Evolutionary conservation across 2,329 filamentous ascomycete species (phyloP).

Genomic region (Thielaviopsis punctulata): DNA sequence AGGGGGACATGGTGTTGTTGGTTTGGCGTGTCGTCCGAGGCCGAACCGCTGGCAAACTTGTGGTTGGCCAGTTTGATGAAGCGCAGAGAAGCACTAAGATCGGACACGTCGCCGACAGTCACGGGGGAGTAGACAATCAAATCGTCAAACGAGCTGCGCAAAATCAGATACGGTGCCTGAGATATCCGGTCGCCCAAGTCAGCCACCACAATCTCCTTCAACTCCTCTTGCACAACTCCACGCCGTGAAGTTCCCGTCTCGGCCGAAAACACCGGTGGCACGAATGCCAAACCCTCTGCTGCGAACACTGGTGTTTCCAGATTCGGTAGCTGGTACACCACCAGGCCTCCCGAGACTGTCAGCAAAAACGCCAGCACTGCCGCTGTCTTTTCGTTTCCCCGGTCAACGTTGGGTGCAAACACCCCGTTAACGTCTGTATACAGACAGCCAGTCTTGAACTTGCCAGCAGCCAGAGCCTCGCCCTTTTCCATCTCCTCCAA

Average conservation of each 20-base stretch:
- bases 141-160: slow-evolving; percentile 66
- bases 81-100: slow-evolving; percentile 41
- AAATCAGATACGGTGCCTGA: slow-evolving; percentile 61
- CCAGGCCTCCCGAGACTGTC: slow-evolving; percentile 53
- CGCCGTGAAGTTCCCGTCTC: slow-evolving; percentile 53
- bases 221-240: slow-evolving; percentile 50
- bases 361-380: slow-evolving; percentile 61
- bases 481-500: slow-evolving; percentile 62
- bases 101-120: slow-evolving; percentile 30
- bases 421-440: slow-evolving; percentile 50
- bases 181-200: slow-evolving; percentile 63
- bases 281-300: slow-evolving; percentile 58
- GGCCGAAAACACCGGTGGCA: slow-evolving; percentile 57
- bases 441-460: slow-evolving; percentile 71
- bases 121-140: slow-evolving; percentile 68
- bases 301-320: slow-evolving; percentile 54
- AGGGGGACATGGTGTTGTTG: slow-evolving; percentile 37
- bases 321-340: slow-evolving; percentile 63
- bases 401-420: slow-evolving; percentile 31
- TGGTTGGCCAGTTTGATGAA: slow-evolving; percentile 63
- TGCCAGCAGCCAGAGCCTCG: slow-evolving; percentile 40
- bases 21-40: slow-evolving; percentile 28
- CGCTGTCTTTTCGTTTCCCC: slow-evolving; percentile 20
- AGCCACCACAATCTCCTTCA: slow-evolving; percentile 68
- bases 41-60: slow-evolving; percentile 30